Percentiles rank a stretch among this genome's conserved stretches.
These are phyloP conservation scores for Neurospora sp. DNA, from an alignment of 495 filamentous ascomycete species.

Conservation along the genomic window DNA sequence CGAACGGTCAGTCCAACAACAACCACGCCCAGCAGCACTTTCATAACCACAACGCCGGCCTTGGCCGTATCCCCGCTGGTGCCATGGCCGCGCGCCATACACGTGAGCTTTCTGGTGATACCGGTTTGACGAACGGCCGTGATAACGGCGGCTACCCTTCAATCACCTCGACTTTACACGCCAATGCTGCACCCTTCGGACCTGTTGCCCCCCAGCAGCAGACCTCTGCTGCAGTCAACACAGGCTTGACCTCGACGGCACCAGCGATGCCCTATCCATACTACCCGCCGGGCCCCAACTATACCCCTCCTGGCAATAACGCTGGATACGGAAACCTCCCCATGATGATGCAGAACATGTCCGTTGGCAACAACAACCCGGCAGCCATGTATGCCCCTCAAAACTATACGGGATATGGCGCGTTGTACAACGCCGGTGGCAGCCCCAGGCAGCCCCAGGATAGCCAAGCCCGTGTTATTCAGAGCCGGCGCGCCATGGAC, in stretches of 20 bases:
- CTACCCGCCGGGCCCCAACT: constrained; percentile 32
- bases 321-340: constrained; percentile 37
- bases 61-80: constrained; percentile 64
- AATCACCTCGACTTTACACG: constrained; percentile 63
- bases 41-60: constrained; percentile 71
- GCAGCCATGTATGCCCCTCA: constrained; percentile 36
- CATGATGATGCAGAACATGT: constrained; percentile 53
- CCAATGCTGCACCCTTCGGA: constrained; percentile 63
- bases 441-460: constrained; percentile 35
- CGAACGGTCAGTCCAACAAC: constrained; percentile 36
- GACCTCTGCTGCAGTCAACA: constrained; percentile 18
- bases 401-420: constrained; percentile 34
- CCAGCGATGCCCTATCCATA: constrained; percentile 27
- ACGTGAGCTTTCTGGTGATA: constrained; percentile 51
- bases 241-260: constrained; percentile 26
- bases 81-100: constrained; percentile 52
- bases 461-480: constrained; percentile 61
- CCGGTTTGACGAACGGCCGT: constrained; percentile 31
- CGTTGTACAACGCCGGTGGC: constrained; percentile 33
- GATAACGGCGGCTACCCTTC: constrained; percentile 41
- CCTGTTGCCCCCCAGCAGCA: constrained; percentile 32
- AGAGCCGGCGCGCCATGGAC: constrained; percentile 55
- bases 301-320: constrained; percentile 14
- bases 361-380: constrained; percentile 30
- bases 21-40: constrained; percentile 68